Evolutionary conservation across 805 yeast genomes (phyloP).

Genomic region (Saccharomyces cerevisiae): DNA sequence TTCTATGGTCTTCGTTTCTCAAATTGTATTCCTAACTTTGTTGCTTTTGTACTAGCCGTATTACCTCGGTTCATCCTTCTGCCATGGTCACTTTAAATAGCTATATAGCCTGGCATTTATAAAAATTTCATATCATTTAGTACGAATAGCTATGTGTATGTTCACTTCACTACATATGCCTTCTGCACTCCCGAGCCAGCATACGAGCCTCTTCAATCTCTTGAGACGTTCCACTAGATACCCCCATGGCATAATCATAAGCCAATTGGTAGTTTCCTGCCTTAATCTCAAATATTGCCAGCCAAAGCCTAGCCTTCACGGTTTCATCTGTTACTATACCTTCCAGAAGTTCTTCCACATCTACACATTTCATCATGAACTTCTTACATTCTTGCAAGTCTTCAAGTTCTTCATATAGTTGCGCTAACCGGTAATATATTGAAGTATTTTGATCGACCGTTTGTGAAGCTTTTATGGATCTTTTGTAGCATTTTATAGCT

Average conservation of each 20-base stretch:
- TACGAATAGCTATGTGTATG: background rate
- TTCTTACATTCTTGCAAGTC: slow-evolving; percentile 46
- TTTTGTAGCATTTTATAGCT: slow-evolving; percentile 71
- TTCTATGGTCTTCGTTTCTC: background rate
- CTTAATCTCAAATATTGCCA: slow-evolving; percentile 60
- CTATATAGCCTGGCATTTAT: background rate
- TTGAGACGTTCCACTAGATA: slow-evolving; percentile 66
- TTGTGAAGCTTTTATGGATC: slow-evolving; percentile 52
- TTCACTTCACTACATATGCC: slow-evolving; percentile 24
- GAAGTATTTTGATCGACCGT: slow-evolving; percentile 48
- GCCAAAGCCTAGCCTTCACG: slow-evolving; percentile 76
- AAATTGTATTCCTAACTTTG: background rate
- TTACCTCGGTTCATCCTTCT: background rate
- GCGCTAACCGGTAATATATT: slow-evolving; percentile 56
- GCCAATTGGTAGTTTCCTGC: slow-evolving; percentile 57
- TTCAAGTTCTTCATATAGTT: slow-evolving; percentile 49
- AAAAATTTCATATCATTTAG: background rate
- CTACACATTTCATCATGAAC: slow-evolving; percentile 58
- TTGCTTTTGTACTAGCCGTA: background rate
- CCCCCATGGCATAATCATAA: slow-evolving; percentile 60
- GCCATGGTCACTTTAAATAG: background rate
- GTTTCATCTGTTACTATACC: slow-evolving; percentile 61
- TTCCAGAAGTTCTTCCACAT: slow-evolving; percentile 47
- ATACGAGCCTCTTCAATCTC: slow-evolving; percentile 85
- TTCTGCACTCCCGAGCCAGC: slow-evolving; percentile 70